Percentiles rank a stretch among this genome's conserved stretches.
These are phyloP conservation scores for Dactylellina haptotyla DNA, from an alignment of 2,329 filamentous ascomycete genomes.

Conservation along the genomic window DNA sequence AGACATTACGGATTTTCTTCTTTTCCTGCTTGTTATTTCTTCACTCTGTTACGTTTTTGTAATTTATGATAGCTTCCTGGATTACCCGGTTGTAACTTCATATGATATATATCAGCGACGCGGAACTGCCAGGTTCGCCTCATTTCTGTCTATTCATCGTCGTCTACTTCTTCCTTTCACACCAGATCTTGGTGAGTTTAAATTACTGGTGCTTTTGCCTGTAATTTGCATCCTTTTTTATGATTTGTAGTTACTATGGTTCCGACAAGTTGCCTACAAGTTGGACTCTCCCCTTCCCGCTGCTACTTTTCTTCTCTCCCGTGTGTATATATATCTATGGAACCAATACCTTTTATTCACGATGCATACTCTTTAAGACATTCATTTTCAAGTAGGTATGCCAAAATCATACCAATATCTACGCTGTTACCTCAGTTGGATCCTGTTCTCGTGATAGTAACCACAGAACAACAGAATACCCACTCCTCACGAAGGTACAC, in stretches of 20 bases:
- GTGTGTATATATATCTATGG: neutral
- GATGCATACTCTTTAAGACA: neutral
- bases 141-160: neutral
- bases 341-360: neutral
- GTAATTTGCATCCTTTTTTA: conserved; percentile 14
- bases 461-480: too few species aligned
- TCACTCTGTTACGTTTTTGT: conserved; percentile 1
- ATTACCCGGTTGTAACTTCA: conserved; percentile 7
- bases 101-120: neutral
- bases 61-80: conserved; percentile 5
- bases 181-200: neutral
- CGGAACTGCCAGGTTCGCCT: neutral
- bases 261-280: too few species aligned
- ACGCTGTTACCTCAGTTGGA: too few species aligned
- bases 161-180: neutral
- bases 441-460: too few species aligned
- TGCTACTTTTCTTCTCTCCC: neutral
- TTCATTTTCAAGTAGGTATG: too few species aligned
- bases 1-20: conserved; percentile 11
- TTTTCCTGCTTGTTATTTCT: conserved; percentile 7
- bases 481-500: too few species aligned
- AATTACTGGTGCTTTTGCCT: neutral
- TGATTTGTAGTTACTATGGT: too few species aligned
- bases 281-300: neutral
- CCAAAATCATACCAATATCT: too few species aligned